Evolutionary conservation across 805 yeast species (phyloP), one percentile per base, ranked within the genome.

Genomic region (Blastobotrys attinorum): DNA sequence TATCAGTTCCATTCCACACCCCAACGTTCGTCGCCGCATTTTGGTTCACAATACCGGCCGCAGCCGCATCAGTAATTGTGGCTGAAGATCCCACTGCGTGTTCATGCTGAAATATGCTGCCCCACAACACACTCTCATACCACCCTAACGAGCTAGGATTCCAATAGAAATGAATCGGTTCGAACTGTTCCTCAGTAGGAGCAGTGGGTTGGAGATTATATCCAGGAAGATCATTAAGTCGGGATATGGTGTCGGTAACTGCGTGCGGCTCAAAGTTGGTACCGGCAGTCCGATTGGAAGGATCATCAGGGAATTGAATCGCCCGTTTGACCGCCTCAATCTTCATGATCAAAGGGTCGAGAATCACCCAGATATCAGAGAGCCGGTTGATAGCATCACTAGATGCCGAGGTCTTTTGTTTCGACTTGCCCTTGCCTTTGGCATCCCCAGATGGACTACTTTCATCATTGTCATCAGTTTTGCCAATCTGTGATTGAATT

Each of bases 91-190:
- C 40, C 42, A 35, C 29, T 25, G 45, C 48, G 33, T 45, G 44
- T 22, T 53, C 55, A 23, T 44, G 34, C 35, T 48, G 50, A 52
- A 70, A 82, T 0, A 82, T 70, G 25, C 67, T 63, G 1, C 79
- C 76, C 79, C 84, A 82, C 21, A 84, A 54, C 7, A 82, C 64
- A 3, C 83, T 72, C 32, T 73, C 69, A 60, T 84, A 84, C 95
- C 95, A 85, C 0, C 88, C 89, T 20, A 83, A 63, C 0, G 85
- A 77, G 20, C 70, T 56, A 42, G 64, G 65, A 32, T 75, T 72
- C 95, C 95, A 85, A 3, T 64, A 58, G 51, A 84, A 81, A 46
- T 58, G 66, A 48, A 81, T 63, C 3, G 72, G 66, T 40, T 66
- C 70, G 48, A 76, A 69, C 2, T 66, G 64, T 49, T 36, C 47